Base-by-base conservation (phyloP, 139 green algal species). In the Tetradesmus obliquus region DNA sequence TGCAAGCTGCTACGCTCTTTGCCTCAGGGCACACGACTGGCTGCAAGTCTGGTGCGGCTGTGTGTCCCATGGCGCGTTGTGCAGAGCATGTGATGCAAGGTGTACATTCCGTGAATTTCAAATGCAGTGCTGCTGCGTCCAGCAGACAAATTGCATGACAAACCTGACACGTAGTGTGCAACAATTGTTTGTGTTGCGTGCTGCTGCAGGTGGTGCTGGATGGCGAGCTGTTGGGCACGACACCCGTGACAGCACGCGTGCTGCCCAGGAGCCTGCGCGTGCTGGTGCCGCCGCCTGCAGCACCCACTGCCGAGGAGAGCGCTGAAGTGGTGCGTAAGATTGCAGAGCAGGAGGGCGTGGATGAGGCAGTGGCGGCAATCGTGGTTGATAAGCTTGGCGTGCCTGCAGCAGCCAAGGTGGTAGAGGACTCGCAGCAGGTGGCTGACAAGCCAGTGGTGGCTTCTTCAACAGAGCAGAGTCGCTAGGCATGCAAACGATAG, bases 171-270 rank as follows among this genome's bases (percentile, higher is more conserved):
- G 32, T 45, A 45, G 32, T 45, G 32, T 45, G 32, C 32, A 45
- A 45, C 32, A 45, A 84, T 84, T 15, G 15, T 13, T 45, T 72
- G 20, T 72, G 19, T 51, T 88, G 55, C 12, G 58, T 58, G n/a
- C 15, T 90, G 58, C 58, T 72, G 53, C 87, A 88, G 80, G 88
- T 92, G 51, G 89, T 92, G 89, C 80, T 92, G n/a, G 89, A 92
- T 79, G 89, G 89, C 17, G 89, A 92, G 89, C 53, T 92, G 66
- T 54, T 92, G 60, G 89, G 89, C 66, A 84, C 82, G 9, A 92
- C 89, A 3, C 89, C 90, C 53, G 71, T 93, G 5, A 17, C 20
- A 19, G 84, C 71, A 13, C 86, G 79, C 7, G 90, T 93, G 17
- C 22, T 55, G 24, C 90, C 90, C 10, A 60, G 3, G 32, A 91